Evolutionary conservation across 2,329 filamentous ascomycete species (phyloP), one percentile per base, ranked within the genome.

Genomic region (Colletotrichum shisoi): DNA sequence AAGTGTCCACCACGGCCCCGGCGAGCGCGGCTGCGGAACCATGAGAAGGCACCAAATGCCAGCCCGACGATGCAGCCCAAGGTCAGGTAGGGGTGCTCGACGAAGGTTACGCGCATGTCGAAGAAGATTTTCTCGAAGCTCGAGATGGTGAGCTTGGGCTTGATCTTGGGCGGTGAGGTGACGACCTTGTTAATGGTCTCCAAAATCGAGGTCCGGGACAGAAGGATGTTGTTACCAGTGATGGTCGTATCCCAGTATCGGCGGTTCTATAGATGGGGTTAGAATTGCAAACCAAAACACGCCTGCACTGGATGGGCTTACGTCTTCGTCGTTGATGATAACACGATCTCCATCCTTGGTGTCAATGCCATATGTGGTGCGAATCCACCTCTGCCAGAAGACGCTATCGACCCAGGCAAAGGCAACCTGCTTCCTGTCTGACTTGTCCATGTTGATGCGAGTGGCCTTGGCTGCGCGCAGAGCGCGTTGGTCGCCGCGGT

Each of bases 401-500:
- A 92, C 87, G 57, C 94, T 93, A 76, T 99, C 95, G 13, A 98
- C 93, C 95, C 95, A 99, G 13, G 95, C 95, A 78, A 99, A 99
- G 9, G 88, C 87, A 48, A 98, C 93, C 76, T 96, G 91, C 77
- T 94, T 96, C 72, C 90, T 90, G 75, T 93, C 89, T 59, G 92
- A 87, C 75, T 91, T 91, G 72, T 94, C 91, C 87, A 97, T 96
- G 72, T 93, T 92, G 76, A 99, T 94, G 39, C 89, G 89, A 74
- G 96, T 96, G 71, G 88, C 90, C 84, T 99, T 99, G 42, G 95
- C 96, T 49, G 91, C 86, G 44, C 93, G 86, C 67, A 97, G 80
- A 12, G 92, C 94, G 58, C 94, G 89, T 77, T 97, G 89, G 76
- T 99, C 95, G 73, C 92, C 90, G 57, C 93, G 91, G 76, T 97